phyloP scores from a whole-genome alignment of 2,329 filamentous ascomycete genomes.

The Xylariaceae sp. region DNA sequence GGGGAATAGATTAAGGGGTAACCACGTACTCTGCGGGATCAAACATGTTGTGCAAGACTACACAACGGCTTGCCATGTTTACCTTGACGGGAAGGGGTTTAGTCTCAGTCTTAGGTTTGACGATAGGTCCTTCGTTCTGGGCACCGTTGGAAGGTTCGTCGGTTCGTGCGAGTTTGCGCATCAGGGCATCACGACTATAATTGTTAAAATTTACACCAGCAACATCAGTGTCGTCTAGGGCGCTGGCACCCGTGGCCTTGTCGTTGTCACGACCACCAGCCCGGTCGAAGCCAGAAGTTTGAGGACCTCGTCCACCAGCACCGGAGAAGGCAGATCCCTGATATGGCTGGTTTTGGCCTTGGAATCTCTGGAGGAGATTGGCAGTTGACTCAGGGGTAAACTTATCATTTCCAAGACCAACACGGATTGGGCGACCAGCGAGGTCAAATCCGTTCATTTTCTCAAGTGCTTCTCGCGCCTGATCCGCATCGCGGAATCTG shows the following conservation, averaged over 20 bases:
- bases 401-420: conserved; percentile 99
- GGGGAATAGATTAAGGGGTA: background rate
- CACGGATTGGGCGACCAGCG: conserved; percentile 92
- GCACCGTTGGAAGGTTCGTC: conserved; percentile 67
- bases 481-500: conserved; percentile 82
- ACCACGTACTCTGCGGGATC: conserved; percentile 79
- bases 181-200: conserved; percentile 95
- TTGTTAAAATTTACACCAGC: conserved; percentile 99
- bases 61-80: conserved; percentile 87
- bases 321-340: conserved; percentile 92
- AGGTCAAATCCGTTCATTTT: conserved; percentile 99
- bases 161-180: conserved; percentile 95
- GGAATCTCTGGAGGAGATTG: conserved; percentile 86
- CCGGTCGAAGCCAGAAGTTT: conserved; percentile 85
- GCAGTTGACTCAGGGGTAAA: conserved; percentile 96
- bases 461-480: conserved; percentile 90
- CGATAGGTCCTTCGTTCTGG: conserved; percentile 64
- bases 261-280: conserved; percentile 84
- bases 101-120: conserved; percentile 72
- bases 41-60: conserved; percentile 94
- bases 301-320: conserved; percentile 77
- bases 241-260: conserved; percentile 86
- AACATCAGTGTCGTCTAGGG: conserved; percentile 95
- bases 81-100: conserved; percentile 79
- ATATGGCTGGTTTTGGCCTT: conserved; percentile 70